Conservation (phyloP, 805 yeast genomes). For the Jamesozyma hellenica region DNA sequence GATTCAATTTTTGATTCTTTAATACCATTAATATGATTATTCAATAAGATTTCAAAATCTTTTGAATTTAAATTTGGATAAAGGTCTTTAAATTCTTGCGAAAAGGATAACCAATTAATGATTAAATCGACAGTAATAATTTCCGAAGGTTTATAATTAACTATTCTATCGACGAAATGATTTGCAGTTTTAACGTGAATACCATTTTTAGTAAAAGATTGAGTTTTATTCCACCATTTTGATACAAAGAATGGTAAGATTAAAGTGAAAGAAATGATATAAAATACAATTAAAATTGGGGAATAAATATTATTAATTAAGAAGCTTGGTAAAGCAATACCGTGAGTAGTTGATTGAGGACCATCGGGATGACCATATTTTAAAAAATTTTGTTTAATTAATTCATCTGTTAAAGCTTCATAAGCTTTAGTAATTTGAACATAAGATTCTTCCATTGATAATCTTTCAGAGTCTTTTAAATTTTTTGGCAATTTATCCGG, state of each 20-base stretch:
- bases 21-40: conserved; percentile 53
- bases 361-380: conserved; percentile 98
- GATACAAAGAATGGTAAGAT: conserved; percentile 75
- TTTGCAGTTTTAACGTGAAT: conserved; percentile 79
- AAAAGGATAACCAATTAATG: conserved; percentile 46
- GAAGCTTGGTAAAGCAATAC: conserved; percentile 90
- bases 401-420: conserved; percentile 87
- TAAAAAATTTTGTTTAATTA: conserved; percentile 66
- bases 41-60: conserved; percentile 42
- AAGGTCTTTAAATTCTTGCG: conserved; percentile 53
- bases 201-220: conserved; percentile 71
- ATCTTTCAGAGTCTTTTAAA: conserved; percentile 44
- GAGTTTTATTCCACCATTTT: conserved; percentile 82
- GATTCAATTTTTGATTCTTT: conserved; percentile 31
- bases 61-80: conserved; percentile 34
- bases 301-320: conserved; percentile 76
- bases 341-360: conserved; percentile 80
- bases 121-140: conserved; percentile 47
- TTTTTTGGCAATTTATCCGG: conserved; percentile 80
- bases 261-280: conserved; percentile 64
- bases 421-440: conserved; percentile 85
- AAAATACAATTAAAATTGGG: conserved; percentile 50
- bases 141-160: conserved; percentile 66
- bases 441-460: conserved; percentile 59
- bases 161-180: conserved; percentile 54